Evolutionary conservation across 345 rosid species (phyloP), one percentile per base, ranked within the genome.

Genomic region (Chamaenerion angustifolium): DNA sequence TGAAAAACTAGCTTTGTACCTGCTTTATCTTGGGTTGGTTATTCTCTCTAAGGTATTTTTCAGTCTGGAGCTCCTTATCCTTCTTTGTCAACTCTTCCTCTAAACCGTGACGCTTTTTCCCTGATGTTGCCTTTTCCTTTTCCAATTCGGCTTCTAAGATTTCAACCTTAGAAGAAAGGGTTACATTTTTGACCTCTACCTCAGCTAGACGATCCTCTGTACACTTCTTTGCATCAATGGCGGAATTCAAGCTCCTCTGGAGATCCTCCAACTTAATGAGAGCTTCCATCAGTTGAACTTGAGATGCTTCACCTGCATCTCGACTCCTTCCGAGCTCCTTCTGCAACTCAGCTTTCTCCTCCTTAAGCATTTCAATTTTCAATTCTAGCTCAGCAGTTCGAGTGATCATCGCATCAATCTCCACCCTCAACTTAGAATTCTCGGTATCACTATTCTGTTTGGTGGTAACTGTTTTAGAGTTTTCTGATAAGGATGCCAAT

Each of bases 1-100:
- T n/a, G n/a, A n/a, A n/a, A n/a, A n/a, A n/a, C n/a, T n/a, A n/a
- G n/a, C n/a, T n/a, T n/a, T n/a, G n/a, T n/a, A n/a, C n/a, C 90
- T 83, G 82, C 64, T 89, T 83, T 74, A 80, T 78, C 76, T 81
- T 86, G n/a, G 75, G 45, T 60, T 82, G 85, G 23, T 55, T 50
- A 17, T 63, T 72, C 7, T 62, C 27, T 23, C 45, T 61, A 15
- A 65, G 52, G 45, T 40, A 63, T 59, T 70, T 71, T 57, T 64
- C 74, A 18, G 65, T 63, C 58, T 74, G 79, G 43, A 62, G 51
- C 61, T 83, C 75, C 55, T 71, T 68, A 54, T 62, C 65, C 61
- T 47, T 75, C 49, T 71, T 72, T 18, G 57, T 62, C 16, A 81
- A 75, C 65, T 86, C 87, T 63, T 86, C 81, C 68, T 89, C 94